These are phyloP conservation scores for Rhynchosporium agropyri DNA, from an alignment of 2,329 filamentous ascomycete species.

Conservation along the genomic window DNA sequence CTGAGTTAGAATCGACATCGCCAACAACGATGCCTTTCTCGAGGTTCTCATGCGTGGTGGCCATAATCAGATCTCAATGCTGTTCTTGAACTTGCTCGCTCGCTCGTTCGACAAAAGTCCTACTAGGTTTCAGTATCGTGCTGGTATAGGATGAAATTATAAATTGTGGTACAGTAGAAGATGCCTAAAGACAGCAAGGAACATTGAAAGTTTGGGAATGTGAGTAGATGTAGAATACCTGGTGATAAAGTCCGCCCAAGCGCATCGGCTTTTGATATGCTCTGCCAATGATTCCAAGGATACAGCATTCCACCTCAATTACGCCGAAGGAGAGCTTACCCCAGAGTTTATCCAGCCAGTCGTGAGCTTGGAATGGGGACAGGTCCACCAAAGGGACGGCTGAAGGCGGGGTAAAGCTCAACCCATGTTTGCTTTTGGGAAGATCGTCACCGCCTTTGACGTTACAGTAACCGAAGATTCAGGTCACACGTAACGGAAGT, in stretches of 20 bases:
- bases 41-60: slow-evolving; percentile 21
- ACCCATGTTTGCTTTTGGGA: background rate
- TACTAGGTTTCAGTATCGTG: too few relatives aligned
- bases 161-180: background rate
- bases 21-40: slow-evolving; percentile 25
- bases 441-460: slow-evolving; percentile 12
- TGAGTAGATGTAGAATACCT: background rate
- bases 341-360: slow-evolving; percentile 24
- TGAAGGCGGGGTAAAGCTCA: slow-evolving; percentile 15
- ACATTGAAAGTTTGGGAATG: slow-evolving; percentile 1
- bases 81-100: background rate
- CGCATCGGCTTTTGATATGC: slow-evolving; percentile 17
- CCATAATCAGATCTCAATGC: slow-evolving; percentile 14
- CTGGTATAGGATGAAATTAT: too few relatives aligned
- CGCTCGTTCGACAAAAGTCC: too few relatives aligned
- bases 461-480: background rate
- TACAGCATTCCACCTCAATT: slow-evolving; percentile 13
- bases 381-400: slow-evolving; percentile 1
- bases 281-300: slow-evolving; percentile 18
- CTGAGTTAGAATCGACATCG: slow-evolving; percentile 31
- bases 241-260: slow-evolving; percentile 5
- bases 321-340: slow-evolving; percentile 11
- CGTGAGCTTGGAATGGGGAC: background rate
- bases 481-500: background rate
- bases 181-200: background rate